A percentile compares a stretch with the other conserved stretches of the same genome.
Evolutionary conservation across 208 protist species (phyloP).

Genomic region (Porcisia hertigi): DNA sequence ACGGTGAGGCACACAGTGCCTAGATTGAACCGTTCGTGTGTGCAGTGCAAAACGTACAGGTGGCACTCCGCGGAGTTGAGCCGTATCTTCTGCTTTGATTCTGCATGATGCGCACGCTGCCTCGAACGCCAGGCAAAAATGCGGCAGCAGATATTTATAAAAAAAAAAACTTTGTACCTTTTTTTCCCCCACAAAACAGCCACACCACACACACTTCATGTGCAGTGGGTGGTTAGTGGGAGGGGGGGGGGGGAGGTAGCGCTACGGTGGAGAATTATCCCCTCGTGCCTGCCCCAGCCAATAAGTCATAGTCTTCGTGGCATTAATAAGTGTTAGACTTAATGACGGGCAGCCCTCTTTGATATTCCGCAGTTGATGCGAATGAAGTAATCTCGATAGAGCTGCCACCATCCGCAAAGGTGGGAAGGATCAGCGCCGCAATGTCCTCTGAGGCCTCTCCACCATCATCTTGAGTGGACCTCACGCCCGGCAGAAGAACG

Average conservation of each 20-base stretch:
- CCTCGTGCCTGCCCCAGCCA: neutral
- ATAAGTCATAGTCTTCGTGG: too few relatives aligned
- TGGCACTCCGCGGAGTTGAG: neutral
- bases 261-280: neutral
- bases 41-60: neutral
- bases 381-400: constrained; percentile 22
- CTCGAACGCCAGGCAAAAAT: too few relatives aligned
- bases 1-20: neutral
- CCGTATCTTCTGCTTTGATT: neutral
- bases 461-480: neutral
- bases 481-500: constrained; percentile 12
- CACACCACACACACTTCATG: too few relatives aligned
- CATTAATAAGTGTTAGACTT: constrained; percentile 22
- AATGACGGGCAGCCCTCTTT: constrained; percentile 11
- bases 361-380: constrained; percentile 24
- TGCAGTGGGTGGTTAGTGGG: neutral
- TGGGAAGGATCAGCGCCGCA: constrained; percentile 31
- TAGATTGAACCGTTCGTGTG: neutral
- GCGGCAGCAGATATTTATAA: too few relatives aligned
- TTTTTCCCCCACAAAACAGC: too few relatives aligned
- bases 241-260: neutral
- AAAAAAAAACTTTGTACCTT: too few relatives aligned
- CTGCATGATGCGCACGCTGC: too few relatives aligned
- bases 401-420: constrained; percentile 20
- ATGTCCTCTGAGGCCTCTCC: constrained; percentile 12